Conservation (phyloP, 345 rosid species). For the Citrus cavaleriei region DNA sequence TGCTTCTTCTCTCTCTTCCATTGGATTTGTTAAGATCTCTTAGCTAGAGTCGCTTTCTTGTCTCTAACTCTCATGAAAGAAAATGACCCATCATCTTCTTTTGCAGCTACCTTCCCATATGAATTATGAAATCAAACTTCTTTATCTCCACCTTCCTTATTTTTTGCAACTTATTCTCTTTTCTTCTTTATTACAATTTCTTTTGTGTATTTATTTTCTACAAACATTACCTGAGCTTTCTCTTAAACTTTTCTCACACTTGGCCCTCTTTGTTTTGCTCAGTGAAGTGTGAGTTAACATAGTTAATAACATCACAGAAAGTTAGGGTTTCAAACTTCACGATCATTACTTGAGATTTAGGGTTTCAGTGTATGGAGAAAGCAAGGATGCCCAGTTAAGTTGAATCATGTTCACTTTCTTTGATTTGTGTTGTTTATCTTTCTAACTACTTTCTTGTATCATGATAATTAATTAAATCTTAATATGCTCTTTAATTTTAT, state of each 20-base stretch:
- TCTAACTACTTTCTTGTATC: neutral
- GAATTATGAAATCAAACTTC: neutral
- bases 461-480: neutral
- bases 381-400: constrained; percentile 3
- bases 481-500: neutral
- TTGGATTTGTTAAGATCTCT: constrained; percentile 50
- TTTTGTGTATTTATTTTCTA: constrained; percentile 12
- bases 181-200: neutral
- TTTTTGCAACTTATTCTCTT: constrained; percentile 8
- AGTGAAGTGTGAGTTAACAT: neutral
- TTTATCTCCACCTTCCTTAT: constrained; percentile 4
- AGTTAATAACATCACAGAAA: constrained; percentile 12
- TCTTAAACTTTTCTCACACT: constrained; percentile 13
- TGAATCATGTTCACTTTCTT: neutral
- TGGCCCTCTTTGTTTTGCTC: neutral
- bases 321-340: constrained; percentile 3
- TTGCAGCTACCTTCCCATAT: constrained; percentile 4
- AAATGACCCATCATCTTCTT: constrained; percentile 42
- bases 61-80: constrained; percentile 64
- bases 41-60: constrained; percentile 46
- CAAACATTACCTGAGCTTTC: constrained; percentile 7
- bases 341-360: constrained; percentile 8
- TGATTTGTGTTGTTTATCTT: neutral
- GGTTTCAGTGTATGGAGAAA: constrained; percentile 12
- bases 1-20: constrained; percentile 2